Evolutionary conservation across 805 yeast species (phyloP), one percentile per base, ranked within the genome.

Genomic region (Yarrowia osloensis): DNA sequence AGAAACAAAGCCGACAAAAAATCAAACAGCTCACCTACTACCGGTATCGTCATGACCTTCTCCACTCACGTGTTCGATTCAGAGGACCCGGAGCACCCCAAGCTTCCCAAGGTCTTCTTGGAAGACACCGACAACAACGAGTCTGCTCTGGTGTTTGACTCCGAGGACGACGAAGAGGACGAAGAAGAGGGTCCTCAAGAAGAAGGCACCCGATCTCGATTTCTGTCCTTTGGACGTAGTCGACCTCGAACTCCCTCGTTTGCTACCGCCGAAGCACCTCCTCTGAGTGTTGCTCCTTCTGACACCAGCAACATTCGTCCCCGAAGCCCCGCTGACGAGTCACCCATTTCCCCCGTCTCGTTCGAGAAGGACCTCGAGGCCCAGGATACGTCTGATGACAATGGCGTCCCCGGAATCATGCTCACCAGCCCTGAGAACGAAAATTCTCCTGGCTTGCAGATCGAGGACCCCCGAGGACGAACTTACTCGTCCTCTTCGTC

Each of bases 81-180:
- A n/a, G 72, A 47, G 12, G 73, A 71, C 50, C 72, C 73, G 0
- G 61, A 65, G 40, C 66, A 70, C 13, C 73, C 73, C 22, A 29
- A 67, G 17, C 42, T 71, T 22, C 73, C 73, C 21, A 65, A 39
- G 21, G 67, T 62, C n/a, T 24, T 70, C 21, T 39, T 63, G 13
- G 66, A 68, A n/a, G 63, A 57, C n/a, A 28, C 37, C 6, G 69
- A 69, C 46, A 42, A 44, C 37, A 68, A 37, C 22, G 69, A 40
- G 28, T 8, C 22, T 29, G 33, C 69, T 17, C 37, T 39, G 24
- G 68, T 37, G 8, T 57, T 39, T 17, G 63, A 54, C 8, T 47
- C 62, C 12, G 42, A 35, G 15, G 67, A 44, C 13, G 68, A 61
- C 21, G 52, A 37, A 19, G 42, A 44, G 12, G 66, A 57, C 2